Conservation (phyloP, 2,329 filamentous ascomycete species). For the Cladosporium oxysporum region DNA sequence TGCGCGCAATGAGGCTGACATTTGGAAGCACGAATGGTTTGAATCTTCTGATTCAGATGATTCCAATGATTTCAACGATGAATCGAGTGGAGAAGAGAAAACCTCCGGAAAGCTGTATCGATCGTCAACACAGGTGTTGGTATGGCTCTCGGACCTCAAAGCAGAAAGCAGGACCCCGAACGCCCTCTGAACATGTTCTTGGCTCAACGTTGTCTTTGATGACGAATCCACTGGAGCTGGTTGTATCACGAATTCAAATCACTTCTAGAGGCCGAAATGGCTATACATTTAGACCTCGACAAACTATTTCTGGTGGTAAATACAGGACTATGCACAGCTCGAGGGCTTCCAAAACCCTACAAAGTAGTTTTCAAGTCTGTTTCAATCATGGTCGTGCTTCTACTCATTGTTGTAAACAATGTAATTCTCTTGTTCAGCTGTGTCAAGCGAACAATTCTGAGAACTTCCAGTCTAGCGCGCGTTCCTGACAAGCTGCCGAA, state of each 20-base stretch:
- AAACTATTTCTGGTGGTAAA: background rate
- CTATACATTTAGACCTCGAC: background rate
- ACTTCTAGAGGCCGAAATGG: background rate
- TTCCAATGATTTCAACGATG: background rate
- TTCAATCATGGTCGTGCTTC: background rate
- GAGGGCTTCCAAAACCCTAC: background rate
- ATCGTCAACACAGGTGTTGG: background rate
- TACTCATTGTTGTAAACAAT: background rate
- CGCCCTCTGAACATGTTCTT: background rate
- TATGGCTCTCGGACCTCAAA: background rate
- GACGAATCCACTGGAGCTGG: background rate
- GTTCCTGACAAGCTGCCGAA: no score
- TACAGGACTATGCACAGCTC: background rate
- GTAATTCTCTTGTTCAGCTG: background rate
- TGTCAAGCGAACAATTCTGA: background rate
- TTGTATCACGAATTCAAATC: background rate
- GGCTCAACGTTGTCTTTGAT: background rate
- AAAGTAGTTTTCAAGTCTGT: background rate
- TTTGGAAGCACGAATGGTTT: background rate
- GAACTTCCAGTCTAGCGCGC: no score
- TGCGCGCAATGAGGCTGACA: background rate
- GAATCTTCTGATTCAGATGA: background rate
- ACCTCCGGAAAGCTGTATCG: background rate
- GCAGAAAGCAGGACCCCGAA: background rate
- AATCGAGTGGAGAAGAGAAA: background rate